Percentiles rank a stretch among this genome's conserved stretches.
These are phyloP conservation scores for Pseudomonodictys pantanalensis DNA, from an alignment of 495 filamentous ascomycete species.

Conservation along the genomic window DNA sequence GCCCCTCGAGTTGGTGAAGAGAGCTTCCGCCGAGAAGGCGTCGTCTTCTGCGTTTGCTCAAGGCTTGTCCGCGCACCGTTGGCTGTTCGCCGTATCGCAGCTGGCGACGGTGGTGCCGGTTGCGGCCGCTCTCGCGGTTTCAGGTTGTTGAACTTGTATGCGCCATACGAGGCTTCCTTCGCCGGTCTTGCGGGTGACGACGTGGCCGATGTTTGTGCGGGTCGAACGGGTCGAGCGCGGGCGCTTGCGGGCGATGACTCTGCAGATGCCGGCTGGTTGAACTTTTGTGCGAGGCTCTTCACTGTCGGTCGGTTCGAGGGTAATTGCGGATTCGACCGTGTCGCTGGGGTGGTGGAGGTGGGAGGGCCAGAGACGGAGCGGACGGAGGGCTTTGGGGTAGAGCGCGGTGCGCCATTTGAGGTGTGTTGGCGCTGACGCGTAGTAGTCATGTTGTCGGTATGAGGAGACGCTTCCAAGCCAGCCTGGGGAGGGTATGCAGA, in stretches of 20 bases:
- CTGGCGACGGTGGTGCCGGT: slow-evolving; percentile 25
- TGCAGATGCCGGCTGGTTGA: slow-evolving; percentile 22
- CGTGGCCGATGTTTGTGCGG: slow-evolving; percentile 1
- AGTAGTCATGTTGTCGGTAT: slow-evolving; percentile 22
- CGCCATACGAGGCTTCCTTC: slow-evolving; percentile 26
- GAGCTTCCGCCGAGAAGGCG: slow-evolving; percentile 12
- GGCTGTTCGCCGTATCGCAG: slow-evolving; percentile 8
- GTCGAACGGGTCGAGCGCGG: slow-evolving; percentile 14
- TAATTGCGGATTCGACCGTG: slow-evolving; percentile 20
- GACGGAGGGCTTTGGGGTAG: slow-evolving; percentile 16
- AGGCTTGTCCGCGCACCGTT: background rate
- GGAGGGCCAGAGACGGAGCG: slow-evolving; percentile 21
- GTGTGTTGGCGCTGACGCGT: slow-evolving; percentile 26
- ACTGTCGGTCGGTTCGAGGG: slow-evolving; percentile 24
- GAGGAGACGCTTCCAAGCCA: slow-evolving; percentile 4
- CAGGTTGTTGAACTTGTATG: slow-evolving; percentile 32
- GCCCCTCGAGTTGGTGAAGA: slow-evolving; percentile 7
- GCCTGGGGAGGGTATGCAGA: slow-evolving; percentile 1
- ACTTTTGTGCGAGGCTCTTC: slow-evolving; percentile 26
- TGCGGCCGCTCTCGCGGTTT: slow-evolving; percentile 32
- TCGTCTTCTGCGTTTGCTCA: slow-evolving; percentile 1
- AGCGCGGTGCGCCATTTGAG: slow-evolving; percentile 11
- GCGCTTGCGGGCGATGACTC: slow-evolving; percentile 8
- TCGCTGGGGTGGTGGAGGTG: slow-evolving; percentile 1
- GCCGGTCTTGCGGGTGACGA: slow-evolving; percentile 24